Evolutionary conservation across 441 rosid genomes (phyloP), one percentile per base, ranked within the genome.

Genomic region (Manihot esculenta): DNA sequence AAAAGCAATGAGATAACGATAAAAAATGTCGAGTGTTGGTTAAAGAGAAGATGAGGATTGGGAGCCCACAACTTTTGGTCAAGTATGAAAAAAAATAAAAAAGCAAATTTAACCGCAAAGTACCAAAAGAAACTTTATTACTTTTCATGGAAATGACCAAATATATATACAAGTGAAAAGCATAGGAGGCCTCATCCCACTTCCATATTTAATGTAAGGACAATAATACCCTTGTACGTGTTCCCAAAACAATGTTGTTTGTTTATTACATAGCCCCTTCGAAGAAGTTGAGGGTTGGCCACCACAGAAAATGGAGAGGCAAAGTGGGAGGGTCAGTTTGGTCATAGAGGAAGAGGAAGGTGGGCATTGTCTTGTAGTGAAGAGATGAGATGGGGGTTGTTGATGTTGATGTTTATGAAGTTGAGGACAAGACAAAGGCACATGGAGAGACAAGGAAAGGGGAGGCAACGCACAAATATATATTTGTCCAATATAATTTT

Each of bases 401-500:
- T 73, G 76, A 74, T 64, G 12, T 72, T 35, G 76, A 82, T 84
- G 83, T 74, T 82, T 80, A 83, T 74, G 79, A 74, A 78, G 77
- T 84, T 48, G 68, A 77, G 77, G 85, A 82, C 86, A 80, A 78
- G 86, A 81, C 85, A 86, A 49, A 51, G 68, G 83, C 87, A 86
- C 90, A 77, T 88, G 87, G 78, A 48, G 79, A 51, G 80, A 48
- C 48, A 68, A 62, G 38, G 53, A 65, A 57, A 66, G 15, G 18
- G 2, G 1, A 8, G 41, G 18, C 4, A 8, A 0, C 3, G n/a
- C n/a, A n/a, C n/a, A n/a, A n/a, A n/a, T n/a, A n/a, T n/a, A n/a
- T n/a, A n/a, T n/a, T n/a, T n/a, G n/a, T n/a, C n/a, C n/a, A n/a
- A n/a, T n/a, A n/a, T n/a, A n/a, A n/a, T n/a, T n/a, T n/a, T n/a